phyloP scores from a whole-genome alignment of 1,139 yeast species.

The Debaryomyces psychrophilus region DNA sequence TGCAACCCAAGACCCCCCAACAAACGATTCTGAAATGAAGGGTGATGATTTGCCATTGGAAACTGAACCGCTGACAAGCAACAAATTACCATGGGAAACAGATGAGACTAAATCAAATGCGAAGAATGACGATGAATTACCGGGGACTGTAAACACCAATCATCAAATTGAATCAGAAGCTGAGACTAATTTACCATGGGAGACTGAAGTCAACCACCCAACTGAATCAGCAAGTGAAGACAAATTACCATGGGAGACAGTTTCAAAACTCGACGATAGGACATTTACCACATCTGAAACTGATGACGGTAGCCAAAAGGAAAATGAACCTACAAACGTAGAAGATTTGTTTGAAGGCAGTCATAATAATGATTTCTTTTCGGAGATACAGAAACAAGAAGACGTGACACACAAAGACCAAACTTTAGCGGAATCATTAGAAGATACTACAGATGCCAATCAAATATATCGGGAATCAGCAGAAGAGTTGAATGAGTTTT shows the following conservation, averaged over 20 bases:
- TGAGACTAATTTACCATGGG: constrained; percentile 8
- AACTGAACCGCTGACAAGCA: neutral
- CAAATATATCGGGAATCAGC: neutral
- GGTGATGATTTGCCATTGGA: neutral
- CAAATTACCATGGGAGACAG: constrained; percentile 8
- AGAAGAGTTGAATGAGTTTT: neutral
- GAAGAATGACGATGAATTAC: constrained; percentile 8
- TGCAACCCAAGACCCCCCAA: neutral
- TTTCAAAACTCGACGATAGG: neutral
- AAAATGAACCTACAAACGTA: constrained; percentile 10
- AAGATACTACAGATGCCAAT: neutral
- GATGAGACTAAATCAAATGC: neutral
- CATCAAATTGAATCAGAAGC: neutral
- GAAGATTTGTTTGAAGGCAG: constrained; percentile 20
- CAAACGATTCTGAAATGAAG: neutral
- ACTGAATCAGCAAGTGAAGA: neutral
- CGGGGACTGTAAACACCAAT: constrained; percentile 9
- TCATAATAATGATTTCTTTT: constrained; percentile 22
- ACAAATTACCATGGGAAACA: constrained; percentile 8
- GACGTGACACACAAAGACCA: neutral
- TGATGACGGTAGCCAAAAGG: neutral
- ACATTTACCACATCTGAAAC: neutral
- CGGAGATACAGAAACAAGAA: constrained; percentile 7
- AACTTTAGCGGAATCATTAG: constrained; percentile 4
- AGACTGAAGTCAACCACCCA: neutral